Conservation (phyloP, 108 stramenopile species). For the Parmales sp. region DNA sequence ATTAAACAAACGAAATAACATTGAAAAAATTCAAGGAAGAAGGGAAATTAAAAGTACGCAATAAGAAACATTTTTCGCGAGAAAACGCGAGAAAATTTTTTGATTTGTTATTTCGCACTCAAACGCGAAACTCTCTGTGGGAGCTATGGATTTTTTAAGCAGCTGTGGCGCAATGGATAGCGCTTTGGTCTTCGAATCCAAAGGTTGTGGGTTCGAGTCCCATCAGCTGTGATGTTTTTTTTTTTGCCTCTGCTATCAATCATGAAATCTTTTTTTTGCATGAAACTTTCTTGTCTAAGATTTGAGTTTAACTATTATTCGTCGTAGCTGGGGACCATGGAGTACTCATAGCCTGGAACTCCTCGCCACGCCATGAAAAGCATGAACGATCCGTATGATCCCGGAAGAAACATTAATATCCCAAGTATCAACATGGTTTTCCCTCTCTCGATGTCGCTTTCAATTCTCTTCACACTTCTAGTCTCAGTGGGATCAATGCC, state of each 20-base stretch:
- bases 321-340: background rate
- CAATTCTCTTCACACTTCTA: too few species aligned
- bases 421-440: background rate
- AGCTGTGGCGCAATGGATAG: slow-evolving; percentile 9
- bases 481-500: too few species aligned
- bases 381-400: background rate
- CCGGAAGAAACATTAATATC: too few species aligned
- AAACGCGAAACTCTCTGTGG: too few species aligned
- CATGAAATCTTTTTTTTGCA: background rate
- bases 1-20: too few species aligned
- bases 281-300: background rate
- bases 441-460: too few species aligned
- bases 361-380: background rate
- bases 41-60: too few species aligned
- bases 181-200: slow-evolving; percentile 14
- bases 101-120: too few species aligned
- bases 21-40: too few species aligned
- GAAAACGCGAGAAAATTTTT: too few species aligned
- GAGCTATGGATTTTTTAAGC: too few species aligned
- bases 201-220: slow-evolving; percentile 11
- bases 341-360: background rate
- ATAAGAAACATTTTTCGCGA: too few species aligned
- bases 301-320: background rate
- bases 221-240: background rate
- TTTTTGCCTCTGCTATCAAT: background rate